Conservation (phyloP, 768 basidiomycete genomes). For the Mycena capillaripes region DNA sequence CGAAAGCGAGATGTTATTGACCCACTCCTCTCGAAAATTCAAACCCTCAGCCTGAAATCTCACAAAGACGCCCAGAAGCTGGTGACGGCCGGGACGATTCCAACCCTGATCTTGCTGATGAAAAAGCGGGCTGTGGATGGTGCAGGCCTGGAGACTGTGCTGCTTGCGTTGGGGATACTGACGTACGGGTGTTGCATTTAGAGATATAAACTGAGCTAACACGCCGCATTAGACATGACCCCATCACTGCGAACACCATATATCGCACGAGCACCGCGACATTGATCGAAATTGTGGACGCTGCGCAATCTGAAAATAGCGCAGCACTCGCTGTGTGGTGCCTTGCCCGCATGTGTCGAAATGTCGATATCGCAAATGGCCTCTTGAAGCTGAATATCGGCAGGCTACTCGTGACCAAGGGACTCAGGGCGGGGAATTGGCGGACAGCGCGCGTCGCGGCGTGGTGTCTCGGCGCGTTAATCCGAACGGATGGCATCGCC, state of each 20-base stretch:
- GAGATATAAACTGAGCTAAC: background rate
- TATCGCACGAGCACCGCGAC: conserved; percentile 44
- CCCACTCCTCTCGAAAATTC: conserved; percentile 36
- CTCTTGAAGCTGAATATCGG: conserved; percentile 41
- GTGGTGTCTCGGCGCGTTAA: conserved; percentile 41
- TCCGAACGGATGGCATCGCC: conserved; percentile 39
- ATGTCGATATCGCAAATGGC: conserved; percentile 39
- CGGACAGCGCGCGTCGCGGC: conserved; percentile 34
- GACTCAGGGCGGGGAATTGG: conserved; percentile 30
- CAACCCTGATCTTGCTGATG: conserved; percentile 40
- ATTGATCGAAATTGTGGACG: conserved; percentile 40
- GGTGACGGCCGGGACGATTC: conserved; percentile 42
- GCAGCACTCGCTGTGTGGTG: conserved; percentile 41
- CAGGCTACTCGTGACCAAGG: conserved; percentile 34
- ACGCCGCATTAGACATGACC: conserved; percentile 27
- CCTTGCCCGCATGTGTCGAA: conserved; percentile 40
- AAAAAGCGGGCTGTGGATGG: conserved; percentile 42
- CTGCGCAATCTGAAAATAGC: conserved; percentile 37
- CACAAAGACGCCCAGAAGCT: conserved; percentile 42
- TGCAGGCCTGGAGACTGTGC: conserved; percentile 38
- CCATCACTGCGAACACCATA: conserved; percentile 43
- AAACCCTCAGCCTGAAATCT: conserved; percentile 36
- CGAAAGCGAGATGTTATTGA: conserved; percentile 41
- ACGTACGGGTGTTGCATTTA: conserved; percentile 30
- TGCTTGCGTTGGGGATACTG: conserved; percentile 40